A percentile compares a stretch with the other conserved stretches of the same genome.
These are phyloP conservation scores for Angophora floribunda DNA, from an alignment of 345 rosid species.

Conservation along the genomic window DNA sequence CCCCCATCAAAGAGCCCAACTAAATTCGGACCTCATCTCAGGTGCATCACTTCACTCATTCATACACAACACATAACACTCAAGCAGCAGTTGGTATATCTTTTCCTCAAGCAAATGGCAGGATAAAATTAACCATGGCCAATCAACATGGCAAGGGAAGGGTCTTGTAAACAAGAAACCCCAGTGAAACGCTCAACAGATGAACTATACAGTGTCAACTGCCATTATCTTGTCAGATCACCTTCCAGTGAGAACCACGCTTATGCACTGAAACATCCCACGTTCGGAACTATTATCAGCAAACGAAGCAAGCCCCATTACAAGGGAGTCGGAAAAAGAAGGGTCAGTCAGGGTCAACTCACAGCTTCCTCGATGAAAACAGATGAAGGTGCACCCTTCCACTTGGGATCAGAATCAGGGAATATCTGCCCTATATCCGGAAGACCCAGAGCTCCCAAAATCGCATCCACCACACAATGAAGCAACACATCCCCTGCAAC, in stretches of 20 bases:
- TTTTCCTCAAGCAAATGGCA: background rate
- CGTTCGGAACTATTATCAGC: background rate
- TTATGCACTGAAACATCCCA: background rate
- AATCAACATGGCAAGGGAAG: background rate
- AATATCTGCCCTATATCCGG: conserved; percentile 99
- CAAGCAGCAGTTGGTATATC: background rate
- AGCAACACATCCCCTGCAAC: conserved; percentile 92
- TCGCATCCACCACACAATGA: conserved; percentile 97
- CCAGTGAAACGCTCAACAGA: background rate
- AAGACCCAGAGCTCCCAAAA: conserved; percentile 89
- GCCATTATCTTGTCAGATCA: background rate
- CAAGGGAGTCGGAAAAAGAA: background rate
- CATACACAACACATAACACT: background rate
- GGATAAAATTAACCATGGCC: background rate
- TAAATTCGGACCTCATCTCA: background rate
- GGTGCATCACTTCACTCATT: background rate
- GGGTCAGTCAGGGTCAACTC: conserved; percentile 17
- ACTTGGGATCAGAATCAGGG: conserved; percentile 89
- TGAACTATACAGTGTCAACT: background rate
- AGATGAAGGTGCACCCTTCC: conserved; percentile 95
- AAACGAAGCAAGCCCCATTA: background rate
- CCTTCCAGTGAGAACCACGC: background rate
- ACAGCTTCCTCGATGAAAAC: conserved; percentile 95
- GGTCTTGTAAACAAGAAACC: background rate
- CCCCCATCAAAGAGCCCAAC: background rate